phyloP scores from a whole-genome alignment of 345 rosid species.

The Citrus australasica region DNA sequence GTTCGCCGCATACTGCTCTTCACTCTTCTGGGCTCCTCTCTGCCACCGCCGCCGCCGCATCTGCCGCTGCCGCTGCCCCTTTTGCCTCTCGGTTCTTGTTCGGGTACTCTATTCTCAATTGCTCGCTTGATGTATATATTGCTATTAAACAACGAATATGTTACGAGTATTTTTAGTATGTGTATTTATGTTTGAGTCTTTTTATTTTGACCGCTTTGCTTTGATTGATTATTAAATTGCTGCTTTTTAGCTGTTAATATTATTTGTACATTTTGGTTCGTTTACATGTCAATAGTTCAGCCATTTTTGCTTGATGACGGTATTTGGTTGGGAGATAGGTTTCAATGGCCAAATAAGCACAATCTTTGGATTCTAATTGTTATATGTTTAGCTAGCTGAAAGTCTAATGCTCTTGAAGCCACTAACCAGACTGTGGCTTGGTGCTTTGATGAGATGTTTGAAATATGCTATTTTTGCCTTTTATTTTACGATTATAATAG shows the following conservation, averaged over 20 bases:
- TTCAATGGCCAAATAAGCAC: not conserved
- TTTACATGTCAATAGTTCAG: not conserved
- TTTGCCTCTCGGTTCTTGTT: constrained; percentile 77
- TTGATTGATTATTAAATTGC: not conserved
- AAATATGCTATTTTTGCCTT: not conserved
- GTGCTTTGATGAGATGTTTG: not conserved
- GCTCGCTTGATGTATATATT: not conserved
- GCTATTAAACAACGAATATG: not conserved
- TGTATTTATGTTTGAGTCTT: not conserved
- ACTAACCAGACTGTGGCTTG: not conserved
- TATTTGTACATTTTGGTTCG: not conserved
- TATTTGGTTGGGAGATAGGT: not conserved
- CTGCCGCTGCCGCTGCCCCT: constrained; percentile 62
- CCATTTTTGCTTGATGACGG: too few relatives aligned
- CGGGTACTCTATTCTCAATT: constrained; percentile 47
- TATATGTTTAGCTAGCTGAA: not conserved
- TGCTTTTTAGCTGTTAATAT: not conserved
- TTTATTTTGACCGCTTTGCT: not conserved
- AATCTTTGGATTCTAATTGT: not conserved
- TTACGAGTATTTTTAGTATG: not conserved
- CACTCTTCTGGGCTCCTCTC: constrained; percentile 57
- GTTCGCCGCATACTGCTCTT: constrained; percentile 35
- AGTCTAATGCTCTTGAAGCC: not conserved
- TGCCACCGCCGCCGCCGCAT: constrained; percentile 49
- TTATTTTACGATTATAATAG: not conserved